Evolutionary conservation across 2,329 filamentous ascomycete genomes (phyloP).

Genomic region (Aplosporella prunicola): DNA sequence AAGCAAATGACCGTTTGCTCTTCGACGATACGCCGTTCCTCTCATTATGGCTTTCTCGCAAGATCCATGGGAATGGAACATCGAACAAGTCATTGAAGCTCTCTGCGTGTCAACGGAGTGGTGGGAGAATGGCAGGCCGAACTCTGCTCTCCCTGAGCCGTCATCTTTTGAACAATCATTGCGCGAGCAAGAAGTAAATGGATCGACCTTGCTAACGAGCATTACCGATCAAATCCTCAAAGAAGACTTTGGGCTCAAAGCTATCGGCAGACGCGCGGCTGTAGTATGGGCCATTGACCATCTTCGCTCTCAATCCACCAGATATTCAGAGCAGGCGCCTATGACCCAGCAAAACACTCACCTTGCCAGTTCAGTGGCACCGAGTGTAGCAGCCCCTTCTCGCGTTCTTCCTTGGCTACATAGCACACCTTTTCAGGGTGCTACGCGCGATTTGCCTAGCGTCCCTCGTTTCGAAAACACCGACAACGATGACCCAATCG

Average conservation of each 20-base stretch:
- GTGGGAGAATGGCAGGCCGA: conserved; percentile 33
- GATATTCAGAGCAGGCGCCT: conserved; percentile 31
- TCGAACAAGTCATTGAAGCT: conserved; percentile 56
- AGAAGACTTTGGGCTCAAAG: conserved; percentile 49
- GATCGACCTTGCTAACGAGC: conserved; percentile 52
- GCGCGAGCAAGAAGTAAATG: conserved; percentile 55
- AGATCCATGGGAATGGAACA: conserved; percentile 69
- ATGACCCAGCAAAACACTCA: background rate
- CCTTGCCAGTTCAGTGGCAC: background rate
- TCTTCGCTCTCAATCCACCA: conserved; percentile 44
- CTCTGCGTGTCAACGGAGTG: conserved; percentile 49
- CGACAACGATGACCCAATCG: no score
- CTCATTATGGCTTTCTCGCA: conserved; percentile 12
- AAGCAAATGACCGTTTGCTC: no score
- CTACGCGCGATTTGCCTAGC: no score
- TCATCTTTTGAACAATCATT: conserved; percentile 46
- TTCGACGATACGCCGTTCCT: no score
- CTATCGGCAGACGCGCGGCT: conserved; percentile 48
- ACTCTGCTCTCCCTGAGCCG: conserved; percentile 42
- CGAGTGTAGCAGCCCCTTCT: background rate
- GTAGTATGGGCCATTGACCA: conserved; percentile 49
- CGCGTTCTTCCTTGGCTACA: background rate
- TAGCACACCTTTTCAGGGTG: background rate
- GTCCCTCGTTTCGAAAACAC: no score
- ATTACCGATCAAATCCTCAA: conserved; percentile 41